Evolutionary conservation across 2,329 filamentous ascomycete species (phyloP).

Genomic region (Phaeosphaeriaceae sp.): DNA sequence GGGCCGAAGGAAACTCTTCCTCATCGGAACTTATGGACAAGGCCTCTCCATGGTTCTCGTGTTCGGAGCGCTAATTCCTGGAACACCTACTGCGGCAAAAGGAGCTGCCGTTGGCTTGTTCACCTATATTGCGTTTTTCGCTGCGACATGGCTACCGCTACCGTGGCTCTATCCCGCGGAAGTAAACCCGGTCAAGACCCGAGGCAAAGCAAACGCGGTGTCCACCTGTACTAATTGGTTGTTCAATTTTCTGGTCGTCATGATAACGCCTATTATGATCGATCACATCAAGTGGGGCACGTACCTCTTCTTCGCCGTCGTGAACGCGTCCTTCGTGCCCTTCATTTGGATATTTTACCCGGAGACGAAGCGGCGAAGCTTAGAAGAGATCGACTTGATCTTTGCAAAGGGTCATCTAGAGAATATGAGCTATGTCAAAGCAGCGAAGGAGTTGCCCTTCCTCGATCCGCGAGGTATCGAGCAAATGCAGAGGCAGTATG

Average conservation of each 20-base stretch:
- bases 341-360: constrained; percentile 63
- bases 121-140: constrained; percentile 72
- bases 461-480: constrained; percentile 63
- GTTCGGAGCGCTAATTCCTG: constrained; percentile 49
- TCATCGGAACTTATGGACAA: constrained; percentile 59
- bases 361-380: constrained; percentile 57
- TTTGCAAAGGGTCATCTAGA: constrained; percentile 56
- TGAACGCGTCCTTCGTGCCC: constrained; percentile 60
- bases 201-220: constrained; percentile 62
- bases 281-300: constrained; percentile 45
- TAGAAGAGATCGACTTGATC: constrained; percentile 61
- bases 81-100: constrained; percentile 46
- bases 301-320: constrained; percentile 57
- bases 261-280: constrained; percentile 55
- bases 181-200: constrained; percentile 60
- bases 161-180: constrained; percentile 65
- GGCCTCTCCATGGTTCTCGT: constrained; percentile 61
- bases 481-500: constrained; percentile 52
- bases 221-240: constrained; percentile 63
- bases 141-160: constrained; percentile 68
- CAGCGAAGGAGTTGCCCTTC: constrained; percentile 64
- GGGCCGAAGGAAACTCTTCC: constrained; percentile 55
- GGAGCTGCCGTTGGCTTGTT: constrained; percentile 67
- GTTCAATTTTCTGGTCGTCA: constrained; percentile 55
- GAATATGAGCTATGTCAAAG: constrained; percentile 67